Base-by-base conservation (phyloP, 1,139 yeast genomes). In the Scheffersomyces titani region DNA sequence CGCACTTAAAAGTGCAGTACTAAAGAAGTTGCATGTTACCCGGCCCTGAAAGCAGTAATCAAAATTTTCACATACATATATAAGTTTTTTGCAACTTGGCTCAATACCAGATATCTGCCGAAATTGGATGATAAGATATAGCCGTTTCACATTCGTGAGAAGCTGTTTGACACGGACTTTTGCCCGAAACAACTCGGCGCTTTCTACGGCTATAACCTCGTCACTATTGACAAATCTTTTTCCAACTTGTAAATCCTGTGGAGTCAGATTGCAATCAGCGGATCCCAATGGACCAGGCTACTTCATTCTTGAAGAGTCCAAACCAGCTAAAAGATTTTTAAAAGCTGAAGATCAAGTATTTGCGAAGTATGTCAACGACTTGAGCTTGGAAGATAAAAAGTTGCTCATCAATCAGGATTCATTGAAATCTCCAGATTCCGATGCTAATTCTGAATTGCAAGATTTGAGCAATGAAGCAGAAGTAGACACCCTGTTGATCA, bases 191-290 rank as follows among this genome's bases (percentile, higher is more conserved):
- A 46, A 46, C 22, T 46, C 49, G 16, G 22, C 49, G 22, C n/a
- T 46, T 19, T 22, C 20, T 5, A 46, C 24, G 5, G 49, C 49
- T 22, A 46, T 46, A 13, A 54, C 60, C 3, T 60, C 62, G 3
- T 57, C 64, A 2, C 51, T 63, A 6, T 58, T 63, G 13, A 59
- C 63, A 6, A 62, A 61, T 49, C 54, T 64, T 5, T 60, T 60
- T 47, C 63, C 63, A 46, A 62, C 67, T 44, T 70, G 69, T 57
- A 63, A 62, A 21, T 75, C 86, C 2, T 87, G 91, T 70, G 90
- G 90, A 46, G 72, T 85, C 6, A 68, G 70, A 20, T 71, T 86
- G 21, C 90, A 87, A 63, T 65, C 66, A 18, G 60, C 58, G 1
- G 71, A 77, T 52, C 66, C 76, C 0, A 54, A 57, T 0, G 61